Evolutionary conservation across 768 basidiomycete genomes (phyloP).

Genomic region (Obba rivulosa): DNA sequence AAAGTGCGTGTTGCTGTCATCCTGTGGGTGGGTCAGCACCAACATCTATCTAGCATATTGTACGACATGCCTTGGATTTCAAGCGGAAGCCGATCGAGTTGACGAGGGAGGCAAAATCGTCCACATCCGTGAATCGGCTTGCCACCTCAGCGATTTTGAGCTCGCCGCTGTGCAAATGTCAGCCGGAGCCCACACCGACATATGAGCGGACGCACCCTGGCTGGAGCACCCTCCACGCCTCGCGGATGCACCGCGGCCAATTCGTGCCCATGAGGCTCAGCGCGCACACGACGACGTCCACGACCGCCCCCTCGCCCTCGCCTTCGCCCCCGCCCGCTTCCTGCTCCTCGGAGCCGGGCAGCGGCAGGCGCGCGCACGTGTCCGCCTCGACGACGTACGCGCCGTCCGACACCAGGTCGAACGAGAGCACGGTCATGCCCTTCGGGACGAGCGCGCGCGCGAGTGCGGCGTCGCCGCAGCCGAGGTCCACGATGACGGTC

Average conservation of each 20-base stretch:
- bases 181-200: background rate
- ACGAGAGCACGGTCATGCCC: conserved; percentile 68
- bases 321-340: conserved; percentile 30
- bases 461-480: conserved; percentile 91
- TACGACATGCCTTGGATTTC: conserved; percentile 50
- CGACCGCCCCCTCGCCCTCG: conserved; percentile 64
- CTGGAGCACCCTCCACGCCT: conserved; percentile 85
- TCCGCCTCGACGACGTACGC: conserved; percentile 87
- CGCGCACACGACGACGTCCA: conserved; percentile 90
- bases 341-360: conserved; percentile 67
- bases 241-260: conserved; percentile 87
- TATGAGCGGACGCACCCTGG: conserved; percentile 50
- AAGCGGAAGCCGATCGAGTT: conserved; percentile 69
- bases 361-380: conserved; percentile 70
- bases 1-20: conserved; percentile 81
- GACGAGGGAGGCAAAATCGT: conserved; percentile 63
- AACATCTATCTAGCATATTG: background rate
- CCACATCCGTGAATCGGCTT: conserved; percentile 68
- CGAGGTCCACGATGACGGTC: conserved; percentile 86
- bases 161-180: conserved; percentile 51
- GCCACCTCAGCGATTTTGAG: conserved; percentile 88
- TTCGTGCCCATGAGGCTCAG: conserved; percentile 96
- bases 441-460: conserved; percentile 68
- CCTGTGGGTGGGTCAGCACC: conserved; percentile 38
- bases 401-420: conserved; percentile 72